A percentile compares a stretch with the other conserved stretches of the same genome.
phyloP scores from a whole-genome alignment of 257 asterid species.

The Ligustrum vulgare region DNA sequence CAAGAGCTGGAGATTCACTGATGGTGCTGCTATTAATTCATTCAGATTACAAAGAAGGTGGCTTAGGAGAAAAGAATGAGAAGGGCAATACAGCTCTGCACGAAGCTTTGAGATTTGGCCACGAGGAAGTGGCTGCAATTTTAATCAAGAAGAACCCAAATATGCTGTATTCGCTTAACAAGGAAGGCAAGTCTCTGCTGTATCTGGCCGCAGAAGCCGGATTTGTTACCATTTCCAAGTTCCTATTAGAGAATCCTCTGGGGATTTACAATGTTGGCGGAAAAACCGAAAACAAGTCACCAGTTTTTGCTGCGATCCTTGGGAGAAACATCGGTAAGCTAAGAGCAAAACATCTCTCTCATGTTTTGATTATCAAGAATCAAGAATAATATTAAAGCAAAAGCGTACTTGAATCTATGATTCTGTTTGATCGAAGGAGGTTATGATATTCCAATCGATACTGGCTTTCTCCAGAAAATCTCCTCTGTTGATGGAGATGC shows the following conservation, averaged over 20 bases:
- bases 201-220: conserved; percentile 63
- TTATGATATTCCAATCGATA: no score
- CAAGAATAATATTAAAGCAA: no score
- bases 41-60: conserved; percentile 39
- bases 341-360: not conserved
- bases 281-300: conserved; percentile 37
- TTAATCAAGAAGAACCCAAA: conserved; percentile 39
- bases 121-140: conserved; percentile 47
- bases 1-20: conserved; percentile 43
- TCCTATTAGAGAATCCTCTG: conserved; percentile 47
- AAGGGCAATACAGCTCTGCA: conserved; percentile 49
- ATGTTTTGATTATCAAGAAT: no score
- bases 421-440: no score
- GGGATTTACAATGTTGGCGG: conserved; percentile 32
- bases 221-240: conserved; percentile 38
- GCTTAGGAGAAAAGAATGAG: conserved; percentile 37
- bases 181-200: conserved; percentile 47
- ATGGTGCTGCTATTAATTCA: conserved; percentile 34
- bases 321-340: conserved; percentile 32
- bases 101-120: conserved; percentile 37
- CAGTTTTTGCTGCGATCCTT: conserved; percentile 39
- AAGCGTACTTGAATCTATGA: no score
- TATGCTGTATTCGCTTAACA: conserved; percentile 39
- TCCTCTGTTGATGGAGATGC: no score
- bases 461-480: no score